Conservation (phyloP, 495 filamentous ascomycete species). For the Cudoniella acicularis region DNA sequence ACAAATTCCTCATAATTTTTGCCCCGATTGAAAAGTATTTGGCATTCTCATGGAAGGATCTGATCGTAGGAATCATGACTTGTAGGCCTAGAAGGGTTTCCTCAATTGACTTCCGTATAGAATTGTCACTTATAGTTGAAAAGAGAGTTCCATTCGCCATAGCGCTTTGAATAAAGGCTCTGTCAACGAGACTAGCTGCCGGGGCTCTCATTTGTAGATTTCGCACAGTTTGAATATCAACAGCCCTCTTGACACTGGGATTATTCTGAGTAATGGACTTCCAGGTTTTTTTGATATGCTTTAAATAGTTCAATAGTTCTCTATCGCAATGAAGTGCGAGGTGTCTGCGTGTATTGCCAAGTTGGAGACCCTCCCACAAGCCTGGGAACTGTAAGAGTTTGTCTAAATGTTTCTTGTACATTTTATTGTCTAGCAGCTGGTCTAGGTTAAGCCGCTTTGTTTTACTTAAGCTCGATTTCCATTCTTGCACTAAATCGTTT, state of each 20-base stretch:
- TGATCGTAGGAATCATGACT: background rate
- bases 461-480: background rate
- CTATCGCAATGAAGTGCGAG: background rate
- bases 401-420: background rate
- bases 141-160: background rate
- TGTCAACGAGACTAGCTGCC: background rate
- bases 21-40: background rate
- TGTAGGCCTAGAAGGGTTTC: background rate
- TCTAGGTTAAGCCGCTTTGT: background rate
- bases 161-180: background rate
- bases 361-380: background rate
- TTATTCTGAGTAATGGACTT: background rate
- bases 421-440: background rate
- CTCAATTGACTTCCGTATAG: background rate
- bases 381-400: background rate
- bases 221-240: background rate
- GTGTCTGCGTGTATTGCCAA: background rate
- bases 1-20: background rate
- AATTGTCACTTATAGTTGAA: background rate
- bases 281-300: background rate
- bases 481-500: background rate
- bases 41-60: conserved; percentile 2
- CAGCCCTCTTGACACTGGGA: background rate
- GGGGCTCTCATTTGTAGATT: background rate
- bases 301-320: background rate